These are phyloP conservation scores for Verbascum thapsus DNA, from an alignment of 257 asterid genomes.

Conservation along the genomic window DNA sequence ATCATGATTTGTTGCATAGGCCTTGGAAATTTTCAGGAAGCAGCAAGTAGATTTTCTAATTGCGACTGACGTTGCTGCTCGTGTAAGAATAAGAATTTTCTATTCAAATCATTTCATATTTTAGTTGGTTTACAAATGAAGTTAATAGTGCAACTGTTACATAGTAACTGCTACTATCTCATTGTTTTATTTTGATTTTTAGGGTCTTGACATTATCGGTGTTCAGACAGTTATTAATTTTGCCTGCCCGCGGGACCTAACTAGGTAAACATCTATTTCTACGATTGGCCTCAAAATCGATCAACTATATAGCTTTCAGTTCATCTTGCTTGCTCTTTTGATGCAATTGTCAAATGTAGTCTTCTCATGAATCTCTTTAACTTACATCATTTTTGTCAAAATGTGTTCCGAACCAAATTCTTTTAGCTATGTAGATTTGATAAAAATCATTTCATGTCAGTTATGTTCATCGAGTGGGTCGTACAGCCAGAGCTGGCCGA, in stretches of 20 bases:
- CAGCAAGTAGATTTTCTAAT: constrained; percentile 87
- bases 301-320: neutral
- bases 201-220: constrained; percentile 97
- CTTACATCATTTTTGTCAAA: neutral
- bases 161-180: too few relatives aligned
- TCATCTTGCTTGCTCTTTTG: neutral
- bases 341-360: neutral
- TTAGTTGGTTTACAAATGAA: neutral
- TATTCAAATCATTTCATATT: neutral
- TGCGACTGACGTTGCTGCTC: constrained; percentile 95
- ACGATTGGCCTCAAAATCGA: constrained; percentile 11
- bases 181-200: neutral
- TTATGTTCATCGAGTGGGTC: constrained; percentile 97
- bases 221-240: constrained; percentile 91
- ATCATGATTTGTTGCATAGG: constrained; percentile 48
- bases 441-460: constrained; percentile 43
- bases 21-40: constrained; percentile 84
- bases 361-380: constrained; percentile 19
- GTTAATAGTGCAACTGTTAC: neutral
- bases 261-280: constrained; percentile 49
- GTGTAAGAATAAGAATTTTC: constrained; percentile 56
- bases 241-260: constrained; percentile 90
- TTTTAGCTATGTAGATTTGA: constrained; percentile 11
- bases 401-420: neutral
- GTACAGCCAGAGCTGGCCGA: constrained; percentile 98